Base-by-base conservation (phyloP, 2,329 filamentous ascomycete species). In the Cladosporium halotolerans region DNA sequence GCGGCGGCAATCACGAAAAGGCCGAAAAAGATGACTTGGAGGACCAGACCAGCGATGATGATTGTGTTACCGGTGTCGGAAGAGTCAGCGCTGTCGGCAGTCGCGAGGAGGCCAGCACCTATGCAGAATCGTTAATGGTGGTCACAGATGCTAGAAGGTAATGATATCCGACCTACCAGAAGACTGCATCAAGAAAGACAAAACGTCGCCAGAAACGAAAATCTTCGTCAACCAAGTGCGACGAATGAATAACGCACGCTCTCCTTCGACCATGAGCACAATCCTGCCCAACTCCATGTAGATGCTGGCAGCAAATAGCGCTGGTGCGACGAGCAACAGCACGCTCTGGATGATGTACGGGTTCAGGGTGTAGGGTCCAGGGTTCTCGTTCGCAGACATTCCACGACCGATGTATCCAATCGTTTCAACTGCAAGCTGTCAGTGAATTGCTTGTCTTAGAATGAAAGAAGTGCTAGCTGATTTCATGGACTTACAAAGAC, bases 391-490 rank as follows among this genome's bases (percentile, higher is more conserved):
- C 49, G 69, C 66, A 0, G 74, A 75, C 18, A 77, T 58, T 4
- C 73, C 66, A 50, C 80, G 75, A 10, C 73, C 76, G 38, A 78
- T 62, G 59, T 81, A 81, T 13, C 79, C 79, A 16, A 81, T 67
- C 0, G 68, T 63, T 59, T 81, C 76, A 62, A 80, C 76, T 79
- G 34, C 44, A n/a, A 36, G 34, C 10, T 2, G 34, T 48, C 42
- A 14, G 31, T 28, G 8, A n/a, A 23, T 23, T n/a, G 19, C 23
- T 10, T 1, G 9, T n/a, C 10, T 10, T 19, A 7, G 13, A 39
- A n/a, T 39, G 2, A 4, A 8, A 39, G 34, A 4, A 36, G 7
- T 2, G 23, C 23, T 28, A 28, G 23, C 23, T 28, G 23, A 28
- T 1, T 28, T 1, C 7, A 9, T 36, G 16, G 5, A 64, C 67